These are phyloP conservation scores for Pseudopediastrum boryanum DNA, from an alignment of 139 green algal species.

Conservation along the genomic window DNA sequence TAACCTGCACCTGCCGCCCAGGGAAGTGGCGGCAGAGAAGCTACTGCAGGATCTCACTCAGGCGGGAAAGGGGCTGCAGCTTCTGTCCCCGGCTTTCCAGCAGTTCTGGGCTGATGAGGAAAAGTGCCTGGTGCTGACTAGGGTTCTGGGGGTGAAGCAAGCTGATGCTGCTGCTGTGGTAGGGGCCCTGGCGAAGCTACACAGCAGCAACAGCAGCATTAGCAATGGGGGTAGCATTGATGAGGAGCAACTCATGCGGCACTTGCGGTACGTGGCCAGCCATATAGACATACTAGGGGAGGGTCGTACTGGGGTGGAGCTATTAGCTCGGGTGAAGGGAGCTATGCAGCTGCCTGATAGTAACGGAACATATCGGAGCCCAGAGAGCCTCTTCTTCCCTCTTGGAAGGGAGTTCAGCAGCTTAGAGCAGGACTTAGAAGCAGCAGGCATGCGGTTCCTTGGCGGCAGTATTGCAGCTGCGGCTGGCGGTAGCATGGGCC, in stretches of 20 bases:
- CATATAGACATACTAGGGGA: not conserved
- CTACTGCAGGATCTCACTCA: not conserved
- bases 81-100: not conserved
- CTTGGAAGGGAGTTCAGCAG: not conserved
- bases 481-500: not conserved
- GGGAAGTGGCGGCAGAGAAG: not conserved
- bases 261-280: not conserved
- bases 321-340: not conserved
- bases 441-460: constrained; percentile 25
- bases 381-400: not conserved
- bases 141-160: not conserved
- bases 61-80: not conserved
- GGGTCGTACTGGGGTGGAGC: not conserved
- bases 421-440: constrained; percentile 11
- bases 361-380: not conserved
- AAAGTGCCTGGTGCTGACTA: not conserved
- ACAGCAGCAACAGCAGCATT: constrained; percentile 17
- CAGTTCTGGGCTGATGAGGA: not conserved
- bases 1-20: constrained; percentile 1
- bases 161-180: constrained; percentile 5
- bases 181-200: not conserved
- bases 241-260: constrained; percentile 7
- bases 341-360: not conserved
- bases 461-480: not conserved
- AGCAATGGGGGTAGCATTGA: not conserved